Conservation (phyloP, 148 eudicot genomes). For the Chenopodium album region DNA sequence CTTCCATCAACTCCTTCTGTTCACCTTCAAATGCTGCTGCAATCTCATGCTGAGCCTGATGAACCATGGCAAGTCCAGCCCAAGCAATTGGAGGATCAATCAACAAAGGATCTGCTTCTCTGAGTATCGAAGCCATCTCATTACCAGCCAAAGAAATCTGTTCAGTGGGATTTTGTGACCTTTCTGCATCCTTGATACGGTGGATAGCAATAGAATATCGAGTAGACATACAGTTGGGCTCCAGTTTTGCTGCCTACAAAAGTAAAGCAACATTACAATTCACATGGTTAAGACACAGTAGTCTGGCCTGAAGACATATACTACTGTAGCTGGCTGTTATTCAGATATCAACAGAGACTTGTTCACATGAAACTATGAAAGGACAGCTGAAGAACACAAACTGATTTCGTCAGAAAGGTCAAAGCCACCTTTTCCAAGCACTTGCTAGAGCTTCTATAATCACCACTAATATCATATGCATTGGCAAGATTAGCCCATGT, state of each 20-base stretch:
- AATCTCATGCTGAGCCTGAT: slow-evolving; percentile 93
- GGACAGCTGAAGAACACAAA: not conserved
- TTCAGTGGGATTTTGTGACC: slow-evolving; percentile 82
- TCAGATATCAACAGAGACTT: slow-evolving; percentile 1
- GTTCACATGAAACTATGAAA: not conserved
- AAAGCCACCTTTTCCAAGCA: slow-evolving; percentile 85
- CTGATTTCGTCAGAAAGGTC: not conserved
- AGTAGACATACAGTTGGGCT: slow-evolving; percentile 89
- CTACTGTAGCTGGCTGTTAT: not conserved
- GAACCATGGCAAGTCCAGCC: slow-evolving; percentile 96
- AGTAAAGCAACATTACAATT: not conserved
- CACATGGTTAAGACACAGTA: not conserved
- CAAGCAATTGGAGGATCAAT: slow-evolving; percentile 80
- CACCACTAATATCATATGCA: slow-evolving; percentile 73
- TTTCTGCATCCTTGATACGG: slow-evolving; percentile 86
- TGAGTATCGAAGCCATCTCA: slow-evolving; percentile 91
- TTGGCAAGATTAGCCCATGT: slow-evolving; percentile 90
- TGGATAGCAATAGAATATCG: slow-evolving; percentile 90
- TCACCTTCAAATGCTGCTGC: slow-evolving; percentile 82
- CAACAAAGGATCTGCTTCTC: slow-evolving; percentile 75
- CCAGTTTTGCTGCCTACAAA: slow-evolving; percentile 81
- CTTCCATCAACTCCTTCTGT: slow-evolving; percentile 63
- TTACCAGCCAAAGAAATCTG: slow-evolving; percentile 94
- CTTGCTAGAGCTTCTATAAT: slow-evolving; percentile 74
- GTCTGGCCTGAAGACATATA: not conserved